Evolutionary conservation across 495 filamentous ascomycete species (phyloP), one percentile per base, ranked within the genome.

Genomic region (Trichoderma parareesei): DNA sequence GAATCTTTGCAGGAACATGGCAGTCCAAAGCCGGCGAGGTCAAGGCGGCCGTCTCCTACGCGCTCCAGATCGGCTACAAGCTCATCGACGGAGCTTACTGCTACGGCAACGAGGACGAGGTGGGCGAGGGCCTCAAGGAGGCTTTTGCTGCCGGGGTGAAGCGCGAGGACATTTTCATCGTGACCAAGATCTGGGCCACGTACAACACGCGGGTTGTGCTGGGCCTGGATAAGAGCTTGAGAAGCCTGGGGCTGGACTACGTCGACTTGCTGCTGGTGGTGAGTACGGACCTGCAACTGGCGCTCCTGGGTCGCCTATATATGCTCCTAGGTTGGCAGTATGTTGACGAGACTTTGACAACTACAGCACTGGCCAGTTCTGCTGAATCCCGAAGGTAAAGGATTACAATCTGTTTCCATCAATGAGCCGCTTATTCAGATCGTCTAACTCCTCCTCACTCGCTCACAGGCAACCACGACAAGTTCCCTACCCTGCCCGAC

Each of bases 141-240:
- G 91, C 88, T 14, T 86, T 95, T 69, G 82, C 75, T 8, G 71
- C 78, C 1, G 88, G 88, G 1, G 81, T 90, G 49, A 89, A 85
- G 78, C 79, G 91, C 57, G 85, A 90, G 73, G 88, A 93, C 63
- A 75, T 94, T 53, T 96, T 93, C 75, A 84, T 96, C 49, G 90
- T 89, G 57, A 88, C 85, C 37, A 96, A 96, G 76, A 76, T 94
- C 40, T 94, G 90, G 91, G 87, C 84, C 69, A 91, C 90, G 20
- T 93, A 87, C 74, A 86, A 87, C 72, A 81, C 79, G 10, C 80
- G 87, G 2, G 85, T 87, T 16, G 85, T 88, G 74, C 76, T 87
- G 60, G 85, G 81, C 2, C 75, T 95, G 18, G 84, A 93, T 65
- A 82, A 85, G 74, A 88, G 85, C 67, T 77, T 96, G 70, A 84